Base-by-base conservation (phyloP, 2,329 filamentous ascomycete species). In the Paecilomyces sp. region DNA sequence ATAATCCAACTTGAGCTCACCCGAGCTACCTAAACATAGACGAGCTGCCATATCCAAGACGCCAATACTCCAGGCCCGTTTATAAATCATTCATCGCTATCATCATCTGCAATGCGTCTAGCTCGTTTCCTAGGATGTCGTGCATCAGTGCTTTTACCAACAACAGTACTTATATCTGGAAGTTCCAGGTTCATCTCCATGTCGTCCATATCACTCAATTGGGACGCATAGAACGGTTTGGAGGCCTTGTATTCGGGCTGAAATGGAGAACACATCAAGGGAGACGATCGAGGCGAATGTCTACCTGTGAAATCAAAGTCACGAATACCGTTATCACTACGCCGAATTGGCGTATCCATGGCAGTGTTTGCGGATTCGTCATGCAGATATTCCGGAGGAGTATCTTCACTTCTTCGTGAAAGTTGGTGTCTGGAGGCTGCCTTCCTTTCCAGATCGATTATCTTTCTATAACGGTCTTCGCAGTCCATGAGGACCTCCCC, bases 401-500 rank as follows among this genome's bases (percentile, higher is more conserved):
- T 1, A 30, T 30, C 24, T 18, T 6, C 6, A 6, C 6, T 28
- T 28, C 51, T 53, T 30, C 51, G 51, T 25, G 24, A 25, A 53
- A 15, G 12, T 25, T 13, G 51, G 11, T 63, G 57, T 57, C 56
- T 54, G 12, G 54, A 22, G 11, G 30, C 47, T 22, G 57, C 51
- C 25, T 31, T 58, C 36, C 65, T 64, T 55, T 71, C 66, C 1
- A 60, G 64, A 12, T 71, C 70, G 30, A 77, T 58, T 34, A 74
- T 61, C 55, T 70, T 63, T 47, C 66, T 69, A 55, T 69, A 74
- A 52, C 65, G 66, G 57, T 69, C 64, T n/a, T 71, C 73, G 54
- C 70, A 74, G 52, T 72, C 67, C 24, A 66, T 58, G 7, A 64
- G 60, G 8, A 74, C 63, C 28, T 68, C 61, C 51, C 71, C 75